Conservation (phyloP, 73 alveolate species). For the Uronychia setigera region DNA sequence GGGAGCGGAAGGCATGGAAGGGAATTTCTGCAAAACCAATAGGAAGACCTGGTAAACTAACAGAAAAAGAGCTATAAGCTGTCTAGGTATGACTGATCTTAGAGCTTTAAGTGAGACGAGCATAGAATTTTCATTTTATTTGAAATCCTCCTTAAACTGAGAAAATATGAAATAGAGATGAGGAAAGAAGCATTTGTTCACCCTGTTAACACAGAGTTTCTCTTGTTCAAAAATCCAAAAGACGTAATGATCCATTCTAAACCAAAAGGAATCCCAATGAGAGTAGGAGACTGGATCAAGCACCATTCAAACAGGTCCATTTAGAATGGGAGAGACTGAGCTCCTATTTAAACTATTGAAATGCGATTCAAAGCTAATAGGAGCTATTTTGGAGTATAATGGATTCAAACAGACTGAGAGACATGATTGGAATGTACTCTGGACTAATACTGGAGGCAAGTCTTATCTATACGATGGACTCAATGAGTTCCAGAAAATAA, state of each 20-base stretch:
- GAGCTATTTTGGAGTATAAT: conserved; percentile 57
- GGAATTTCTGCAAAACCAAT: background rate
- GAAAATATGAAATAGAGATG: background rate
- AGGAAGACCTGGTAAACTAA: background rate
- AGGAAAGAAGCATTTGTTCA: background rate
- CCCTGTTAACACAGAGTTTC: background rate
- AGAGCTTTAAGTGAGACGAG: background rate
- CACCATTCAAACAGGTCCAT: background rate
- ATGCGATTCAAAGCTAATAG: conserved; percentile 67
- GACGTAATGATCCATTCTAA: background rate
- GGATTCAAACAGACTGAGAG: conserved; percentile 68
- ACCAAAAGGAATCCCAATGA: background rate
- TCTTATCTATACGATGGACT: conserved; percentile 76
- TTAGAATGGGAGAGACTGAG: conserved; percentile 3
- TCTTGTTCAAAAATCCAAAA: background rate
- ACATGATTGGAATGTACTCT: conserved; percentile 77
- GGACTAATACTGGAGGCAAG: conserved; percentile 66
- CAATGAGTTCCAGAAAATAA: conserved; percentile 76
- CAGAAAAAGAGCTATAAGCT: background rate
- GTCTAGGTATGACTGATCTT: background rate
- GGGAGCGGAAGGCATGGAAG: conserved; percentile 29
- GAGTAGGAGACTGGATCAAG: background rate
- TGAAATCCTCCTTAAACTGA: background rate
- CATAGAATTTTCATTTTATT: background rate
- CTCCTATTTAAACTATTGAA: conserved; percentile 55